Evolutionary conservation across 2,329 filamentous ascomycete species (phyloP).

Genomic region (Diplodia mutila): DNA sequence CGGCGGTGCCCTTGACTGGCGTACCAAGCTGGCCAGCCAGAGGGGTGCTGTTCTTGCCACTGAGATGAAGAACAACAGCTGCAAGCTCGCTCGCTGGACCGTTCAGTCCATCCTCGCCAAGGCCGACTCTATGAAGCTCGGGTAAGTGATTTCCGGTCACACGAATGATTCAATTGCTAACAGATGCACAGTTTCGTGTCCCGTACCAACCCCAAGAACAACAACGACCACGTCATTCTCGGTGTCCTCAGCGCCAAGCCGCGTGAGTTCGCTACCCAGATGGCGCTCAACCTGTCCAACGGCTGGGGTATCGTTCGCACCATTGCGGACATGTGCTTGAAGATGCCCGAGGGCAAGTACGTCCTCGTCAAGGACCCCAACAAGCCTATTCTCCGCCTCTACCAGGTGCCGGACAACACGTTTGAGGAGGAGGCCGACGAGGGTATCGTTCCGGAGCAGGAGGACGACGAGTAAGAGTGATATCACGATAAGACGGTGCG

Average conservation of each 20-base stretch:
- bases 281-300: constrained; percentile 96
- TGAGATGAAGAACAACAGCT: constrained; percentile 99
- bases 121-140: constrained; percentile 98
- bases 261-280: constrained; percentile 92
- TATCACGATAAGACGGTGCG: neutral
- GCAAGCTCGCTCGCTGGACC: constrained; percentile 97
- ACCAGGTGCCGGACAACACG: constrained; percentile 83
- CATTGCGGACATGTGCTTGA: constrained; percentile 90
- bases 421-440: constrained; percentile 91
- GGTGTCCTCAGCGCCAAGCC: constrained; percentile 98
- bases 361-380: constrained; percentile 88
- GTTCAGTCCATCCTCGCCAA: constrained; percentile 95
- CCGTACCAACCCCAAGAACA: constrained; percentile 86
- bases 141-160: constrained; percentile 59
- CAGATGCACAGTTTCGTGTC: constrained; percentile 77
- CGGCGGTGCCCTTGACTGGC: constrained; percentile 95
- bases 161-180: constrained; percentile 33
- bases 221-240: constrained; percentile 92
- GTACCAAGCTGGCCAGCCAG: constrained; percentile 90
- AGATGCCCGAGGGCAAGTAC: constrained; percentile 78
- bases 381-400: constrained; percentile 91
- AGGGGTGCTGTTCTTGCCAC: constrained; percentile 96
- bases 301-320: constrained; percentile 99
- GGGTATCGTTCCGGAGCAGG: constrained; percentile 57
- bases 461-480: constrained; percentile 55